Percentiles rank a stretch among this genome's conserved stretches.
Evolutionary conservation across 2,329 filamentous ascomycete species (phyloP).

Genomic region (Fusarium pininemorale): DNA sequence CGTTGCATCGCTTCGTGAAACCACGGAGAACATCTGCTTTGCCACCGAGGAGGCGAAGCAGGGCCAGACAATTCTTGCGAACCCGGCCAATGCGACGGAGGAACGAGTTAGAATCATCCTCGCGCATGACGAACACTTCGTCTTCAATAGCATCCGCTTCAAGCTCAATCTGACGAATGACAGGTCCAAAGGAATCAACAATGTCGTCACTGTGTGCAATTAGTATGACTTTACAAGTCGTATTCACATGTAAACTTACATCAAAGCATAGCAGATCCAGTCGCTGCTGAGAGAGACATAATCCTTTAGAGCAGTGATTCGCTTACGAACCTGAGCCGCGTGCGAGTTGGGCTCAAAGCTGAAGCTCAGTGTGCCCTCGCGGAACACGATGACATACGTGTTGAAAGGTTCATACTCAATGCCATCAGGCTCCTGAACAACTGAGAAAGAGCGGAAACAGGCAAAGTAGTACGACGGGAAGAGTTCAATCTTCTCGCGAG

Average conservation of each 20-base stretch:
- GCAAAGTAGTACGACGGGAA: slow-evolving; percentile 99
- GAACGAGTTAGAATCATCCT: slow-evolving; percentile 88
- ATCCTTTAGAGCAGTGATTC: slow-evolving; percentile 92
- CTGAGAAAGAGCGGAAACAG: slow-evolving; percentile 91
- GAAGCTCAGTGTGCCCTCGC: slow-evolving; percentile 93
- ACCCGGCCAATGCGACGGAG: slow-evolving; percentile 88
- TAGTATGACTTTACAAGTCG: slow-evolving; percentile 37
- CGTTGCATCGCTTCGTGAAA: slow-evolving; percentile 98
- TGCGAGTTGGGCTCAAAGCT: slow-evolving; percentile 90
- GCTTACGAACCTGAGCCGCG: slow-evolving; percentile 86
- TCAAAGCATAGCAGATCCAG: slow-evolving; percentile 99
- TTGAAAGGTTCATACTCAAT: slow-evolving; percentile 94
- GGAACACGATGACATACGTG: slow-evolving; percentile 96
- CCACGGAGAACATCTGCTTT: slow-evolving; percentile 99
- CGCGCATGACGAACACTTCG: slow-evolving; percentile 89
- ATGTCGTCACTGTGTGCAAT: slow-evolving; percentile 79
- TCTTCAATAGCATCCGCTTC: slow-evolving; percentile 96
- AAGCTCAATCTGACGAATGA: slow-evolving; percentile 85
- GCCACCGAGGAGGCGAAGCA: slow-evolving; percentile 91
- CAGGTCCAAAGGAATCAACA: slow-evolving; percentile 92
- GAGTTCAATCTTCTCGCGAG: slow-evolving; percentile 97
- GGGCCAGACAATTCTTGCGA: slow-evolving; percentile 92
- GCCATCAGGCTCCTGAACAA: slow-evolving; percentile 78
- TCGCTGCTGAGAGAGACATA: slow-evolving; percentile 95
- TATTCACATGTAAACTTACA: slow-evolving; percentile 64